Percentiles rank a stretch among this genome's conserved stretches.
phyloP scores from a whole-genome alignment of 352 stramenopile genomes.

The Pythium dissotocum region DNA sequence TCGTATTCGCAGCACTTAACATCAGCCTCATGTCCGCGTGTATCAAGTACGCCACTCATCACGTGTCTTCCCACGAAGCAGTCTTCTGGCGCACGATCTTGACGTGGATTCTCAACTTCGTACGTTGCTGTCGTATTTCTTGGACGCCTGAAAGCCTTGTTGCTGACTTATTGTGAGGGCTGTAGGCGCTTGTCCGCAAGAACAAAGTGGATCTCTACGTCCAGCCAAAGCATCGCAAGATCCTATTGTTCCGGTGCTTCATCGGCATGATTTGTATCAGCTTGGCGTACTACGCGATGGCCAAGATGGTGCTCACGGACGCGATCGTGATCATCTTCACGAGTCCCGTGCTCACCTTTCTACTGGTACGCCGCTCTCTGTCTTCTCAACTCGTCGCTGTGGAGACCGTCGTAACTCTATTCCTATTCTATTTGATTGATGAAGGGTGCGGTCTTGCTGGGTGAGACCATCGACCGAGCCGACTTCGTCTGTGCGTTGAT shows the following conservation, averaged over 20 bases:
- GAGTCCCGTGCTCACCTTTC: constrained; percentile 59
- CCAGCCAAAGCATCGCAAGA: constrained; percentile 30
- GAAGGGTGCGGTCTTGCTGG: constrained; percentile 46
- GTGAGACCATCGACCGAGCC: constrained; percentile 47
- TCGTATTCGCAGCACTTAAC: constrained; percentile 53
- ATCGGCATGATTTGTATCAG: constrained; percentile 53
- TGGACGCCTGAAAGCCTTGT: not conserved
- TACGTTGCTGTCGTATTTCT: constrained; percentile 19
- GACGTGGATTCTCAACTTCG: constrained; percentile 51
- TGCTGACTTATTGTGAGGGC: constrained; percentile 1
- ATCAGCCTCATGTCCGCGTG: constrained; percentile 69
- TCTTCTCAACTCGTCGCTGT: not conserved
- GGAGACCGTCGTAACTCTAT: too few species aligned
- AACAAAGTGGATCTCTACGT: constrained; percentile 44
- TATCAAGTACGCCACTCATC: constrained; percentile 58
- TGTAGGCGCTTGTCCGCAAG: constrained; percentile 36
- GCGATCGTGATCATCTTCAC: constrained; percentile 70
- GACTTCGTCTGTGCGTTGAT: constrained; percentile 45
- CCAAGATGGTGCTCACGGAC: constrained; percentile 74
- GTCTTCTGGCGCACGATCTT: constrained; percentile 64
- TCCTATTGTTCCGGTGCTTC: constrained; percentile 56
- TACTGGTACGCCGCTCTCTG: constrained; percentile 36
- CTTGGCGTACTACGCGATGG: constrained; percentile 61
- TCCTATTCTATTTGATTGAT: not conserved
- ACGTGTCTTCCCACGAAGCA: constrained; percentile 56